phyloP scores from a whole-genome alignment of 1,284 basidiomycete genomes.

The Afroboletus lepidellus region DNA sequence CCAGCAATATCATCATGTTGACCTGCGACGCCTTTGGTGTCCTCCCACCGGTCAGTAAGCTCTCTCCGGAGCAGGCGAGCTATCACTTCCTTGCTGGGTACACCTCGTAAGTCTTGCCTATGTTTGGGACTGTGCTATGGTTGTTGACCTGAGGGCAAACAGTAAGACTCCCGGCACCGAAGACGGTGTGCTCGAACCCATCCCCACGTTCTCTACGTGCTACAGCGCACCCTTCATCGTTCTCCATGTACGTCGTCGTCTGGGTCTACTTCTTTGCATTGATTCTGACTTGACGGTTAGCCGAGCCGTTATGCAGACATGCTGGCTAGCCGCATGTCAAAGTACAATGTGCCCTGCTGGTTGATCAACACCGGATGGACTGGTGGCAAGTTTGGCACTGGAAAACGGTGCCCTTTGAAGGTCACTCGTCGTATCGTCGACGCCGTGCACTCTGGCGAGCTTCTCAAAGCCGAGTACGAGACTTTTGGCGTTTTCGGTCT shows the following conservation, averaged over 20 bases:
- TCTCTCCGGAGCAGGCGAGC: constrained; percentile 92
- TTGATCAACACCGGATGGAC: constrained; percentile 99
- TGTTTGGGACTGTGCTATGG: background rate
- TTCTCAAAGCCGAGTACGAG: constrained; percentile 86
- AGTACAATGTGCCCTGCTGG: constrained; percentile 94
- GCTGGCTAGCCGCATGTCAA: constrained; percentile 94
- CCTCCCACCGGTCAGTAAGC: constrained; percentile 91
- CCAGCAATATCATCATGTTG: constrained; percentile 96
- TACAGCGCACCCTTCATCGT: constrained; percentile 99
- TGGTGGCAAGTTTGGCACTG: constrained; percentile 89
- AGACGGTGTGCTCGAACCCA: constrained; percentile 96
- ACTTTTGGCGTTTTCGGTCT: constrained; percentile 81
- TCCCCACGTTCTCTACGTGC: constrained; percentile 98
- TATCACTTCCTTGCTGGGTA: constrained; percentile 98
- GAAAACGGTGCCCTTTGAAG: constrained; percentile 92
- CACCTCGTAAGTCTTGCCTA: constrained; percentile 67
- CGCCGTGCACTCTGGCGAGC: constrained; percentile 92
- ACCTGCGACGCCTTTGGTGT: constrained; percentile 99
- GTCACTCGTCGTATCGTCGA: constrained; percentile 96
- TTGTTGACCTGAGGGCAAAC: constrained; percentile 7
- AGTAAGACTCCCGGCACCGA: constrained; percentile 96
- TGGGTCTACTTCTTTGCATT: background rate
- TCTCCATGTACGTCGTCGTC: constrained; percentile 67
- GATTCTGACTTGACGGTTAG: constrained; percentile 38
- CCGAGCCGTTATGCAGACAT: constrained; percentile 94